Evolutionary conservation across 2,329 filamentous ascomycete genomes (phyloP).

Genomic region (Malbranchea cinnamomea): DNA sequence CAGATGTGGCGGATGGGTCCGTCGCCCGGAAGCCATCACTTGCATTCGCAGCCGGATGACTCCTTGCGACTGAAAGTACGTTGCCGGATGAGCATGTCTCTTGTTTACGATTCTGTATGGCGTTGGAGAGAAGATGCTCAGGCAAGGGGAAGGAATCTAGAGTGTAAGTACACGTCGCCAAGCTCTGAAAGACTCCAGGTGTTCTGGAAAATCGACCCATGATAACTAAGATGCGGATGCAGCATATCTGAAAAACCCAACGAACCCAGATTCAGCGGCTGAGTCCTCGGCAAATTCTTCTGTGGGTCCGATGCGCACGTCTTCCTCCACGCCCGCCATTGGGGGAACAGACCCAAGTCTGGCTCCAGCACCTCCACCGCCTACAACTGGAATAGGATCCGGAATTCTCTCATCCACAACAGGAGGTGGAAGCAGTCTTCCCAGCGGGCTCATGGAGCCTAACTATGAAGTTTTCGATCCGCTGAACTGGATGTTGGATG

Average conservation of each 20-base stretch:
- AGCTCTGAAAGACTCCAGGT: conserved; percentile 8
- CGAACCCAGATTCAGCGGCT: conserved; percentile 64
- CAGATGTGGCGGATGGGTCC: conserved; percentile 46
- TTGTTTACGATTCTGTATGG: conserved; percentile 54
- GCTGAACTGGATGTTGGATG: conserved; percentile 85
- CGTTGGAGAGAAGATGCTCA: conserved; percentile 53
- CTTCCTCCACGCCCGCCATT: conserved; percentile 19
- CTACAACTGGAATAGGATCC: conserved; percentile 19
- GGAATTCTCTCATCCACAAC: conserved; percentile 5
- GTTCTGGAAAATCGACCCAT: conserved; percentile 15
- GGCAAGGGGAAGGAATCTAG: conserved; percentile 54
- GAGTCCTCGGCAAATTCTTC: conserved; percentile 55
- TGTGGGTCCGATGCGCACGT: conserved; percentile 28
- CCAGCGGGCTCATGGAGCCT: conserved; percentile 44
- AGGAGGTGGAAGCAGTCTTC: conserved; percentile 15
- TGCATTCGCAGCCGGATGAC: conserved; percentile 22
- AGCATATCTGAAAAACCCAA: conserved; percentile 69
- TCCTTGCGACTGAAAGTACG: conserved; percentile 48
- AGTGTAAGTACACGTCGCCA: conserved; percentile 41
- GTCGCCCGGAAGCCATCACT: conserved; percentile 2
- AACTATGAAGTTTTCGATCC: conserved; percentile 85
- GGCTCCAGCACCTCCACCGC: conserved; percentile 22
- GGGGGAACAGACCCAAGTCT: conserved; percentile 28
- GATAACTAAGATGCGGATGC: conserved; percentile 17
- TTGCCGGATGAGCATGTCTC: conserved; percentile 52